Percentiles rank a stretch among this genome's conserved stretches.
These are phyloP conservation scores for Trypanosoma rangeli DNA, from an alignment of 208 protist species.

Conservation along the genomic window DNA sequence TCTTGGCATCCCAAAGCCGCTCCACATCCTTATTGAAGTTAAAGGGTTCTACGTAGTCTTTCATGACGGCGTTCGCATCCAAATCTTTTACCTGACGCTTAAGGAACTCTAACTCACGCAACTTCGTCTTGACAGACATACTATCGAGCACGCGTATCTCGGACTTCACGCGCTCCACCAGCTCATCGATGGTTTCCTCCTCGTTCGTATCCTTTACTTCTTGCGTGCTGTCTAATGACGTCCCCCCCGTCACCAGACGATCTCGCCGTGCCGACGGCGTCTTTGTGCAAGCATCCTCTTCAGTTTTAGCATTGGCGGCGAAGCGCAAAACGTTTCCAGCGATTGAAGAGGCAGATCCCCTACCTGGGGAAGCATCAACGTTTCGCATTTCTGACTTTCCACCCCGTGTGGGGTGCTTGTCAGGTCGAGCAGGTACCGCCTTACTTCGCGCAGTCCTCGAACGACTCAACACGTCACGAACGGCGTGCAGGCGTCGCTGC, in stretches of 20 bases:
- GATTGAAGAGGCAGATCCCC: background rate
- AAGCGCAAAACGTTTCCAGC: constrained; percentile 30
- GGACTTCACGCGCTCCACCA: constrained; percentile 41
- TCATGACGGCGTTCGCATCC: constrained; percentile 36
- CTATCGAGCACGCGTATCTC: constrained; percentile 39
- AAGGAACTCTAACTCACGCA: constrained; percentile 56
- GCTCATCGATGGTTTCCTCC: constrained; percentile 34
- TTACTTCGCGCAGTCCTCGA: constrained; percentile 34
- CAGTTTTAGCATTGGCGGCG: constrained; percentile 23
- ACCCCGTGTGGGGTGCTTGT: background rate
- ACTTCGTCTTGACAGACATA: constrained; percentile 52
- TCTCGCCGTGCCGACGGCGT: background rate
- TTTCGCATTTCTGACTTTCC: background rate
- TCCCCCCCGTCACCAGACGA: background rate
- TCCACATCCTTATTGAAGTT: constrained; percentile 49
- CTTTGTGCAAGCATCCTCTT: constrained; percentile 9
- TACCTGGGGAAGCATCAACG: background rate
- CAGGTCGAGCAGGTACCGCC: background rate
- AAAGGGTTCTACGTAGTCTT: constrained; percentile 37
- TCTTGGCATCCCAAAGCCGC: constrained; percentile 42
- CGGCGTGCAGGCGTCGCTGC: constrained; percentile 44
- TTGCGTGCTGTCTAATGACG: constrained; percentile 4
- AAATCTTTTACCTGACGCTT: constrained; percentile 47
- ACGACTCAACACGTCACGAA: constrained; percentile 35
- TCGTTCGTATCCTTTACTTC: background rate